Evolutionary conservation across 345 rosid genomes (phyloP).

Genomic region (Eutrema heterophyllum): DNA sequence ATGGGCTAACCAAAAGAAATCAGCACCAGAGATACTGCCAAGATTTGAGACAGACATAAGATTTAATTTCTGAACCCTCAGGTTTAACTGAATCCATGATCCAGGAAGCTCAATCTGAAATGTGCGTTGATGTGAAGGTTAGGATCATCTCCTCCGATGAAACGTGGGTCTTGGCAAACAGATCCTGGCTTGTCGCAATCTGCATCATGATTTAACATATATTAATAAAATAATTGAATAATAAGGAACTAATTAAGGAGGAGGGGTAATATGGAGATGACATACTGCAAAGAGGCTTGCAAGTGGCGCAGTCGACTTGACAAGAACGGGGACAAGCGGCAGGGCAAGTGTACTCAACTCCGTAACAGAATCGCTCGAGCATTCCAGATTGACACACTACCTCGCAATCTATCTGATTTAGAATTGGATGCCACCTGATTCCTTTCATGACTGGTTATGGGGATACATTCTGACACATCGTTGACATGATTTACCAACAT

Average conservation of each 20-base stretch:
- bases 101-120: conserved; percentile 89
- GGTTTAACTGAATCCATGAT: conserved; percentile 63
- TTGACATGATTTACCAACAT: conserved; percentile 50
- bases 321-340: conserved; percentile 45
- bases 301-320: conserved; percentile 53
- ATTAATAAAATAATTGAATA: not conserved
- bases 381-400: conserved; percentile 50
- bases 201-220: conserved; percentile 14
- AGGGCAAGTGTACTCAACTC: conserved; percentile 41
- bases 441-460: conserved; percentile 25
- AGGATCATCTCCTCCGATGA: conserved; percentile 58
- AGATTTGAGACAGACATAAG: conserved; percentile 66
- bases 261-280: not conserved
- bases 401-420: conserved; percentile 44
- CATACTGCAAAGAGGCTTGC: conserved; percentile 62
- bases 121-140: conserved; percentile 51
- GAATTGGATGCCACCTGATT: conserved; percentile 33
- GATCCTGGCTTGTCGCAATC: conserved; percentile 58
- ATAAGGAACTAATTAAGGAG: not conserved
- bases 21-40: conserved; percentile 58
- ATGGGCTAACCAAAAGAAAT: conserved; percentile 76
- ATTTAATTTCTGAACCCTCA: conserved; percentile 54
- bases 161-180: conserved; percentile 64
- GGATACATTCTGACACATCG: conserved; percentile 42
- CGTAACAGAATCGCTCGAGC: conserved; percentile 65